A percentile compares a stretch with the other conserved stretches of the same genome.
Conservation (phyloP, 164 flowering plant species). For the Aristolochia californica region DNA sequence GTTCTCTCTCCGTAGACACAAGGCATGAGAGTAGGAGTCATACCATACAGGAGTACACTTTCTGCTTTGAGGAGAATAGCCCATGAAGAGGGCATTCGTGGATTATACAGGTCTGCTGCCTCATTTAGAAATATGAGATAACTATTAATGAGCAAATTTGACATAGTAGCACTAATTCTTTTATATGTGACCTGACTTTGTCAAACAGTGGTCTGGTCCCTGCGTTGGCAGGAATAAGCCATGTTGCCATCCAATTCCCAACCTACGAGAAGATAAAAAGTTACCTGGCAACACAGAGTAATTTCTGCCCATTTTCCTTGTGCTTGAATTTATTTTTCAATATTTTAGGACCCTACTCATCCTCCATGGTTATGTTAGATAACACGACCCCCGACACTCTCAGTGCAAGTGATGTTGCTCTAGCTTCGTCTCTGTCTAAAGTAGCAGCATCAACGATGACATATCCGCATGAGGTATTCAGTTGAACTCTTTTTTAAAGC, state of each 20-base stretch:
- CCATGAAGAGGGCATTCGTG: constrained; percentile 87
- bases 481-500: too few relatives aligned
- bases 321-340: not conserved
- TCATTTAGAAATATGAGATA: not conserved
- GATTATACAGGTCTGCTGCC: constrained; percentile 65
- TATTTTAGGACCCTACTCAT: constrained; percentile 3
- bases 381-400: constrained; percentile 64
- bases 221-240: constrained; percentile 92
- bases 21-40: constrained; percentile 68
- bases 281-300: constrained; percentile 71
- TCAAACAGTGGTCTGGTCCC: constrained; percentile 88
- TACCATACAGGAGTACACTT: constrained; percentile 66
- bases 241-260: constrained; percentile 97
- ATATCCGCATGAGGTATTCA: constrained; percentile 93
- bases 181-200: constrained; percentile 5
- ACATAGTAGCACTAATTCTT: constrained; percentile 1
- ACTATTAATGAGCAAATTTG: too few relatives aligned
- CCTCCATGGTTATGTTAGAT: constrained; percentile 27
- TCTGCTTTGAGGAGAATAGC: constrained; percentile 89
- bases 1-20: constrained; percentile 82
- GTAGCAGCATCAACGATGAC: constrained; percentile 92
- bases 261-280: constrained; percentile 79
- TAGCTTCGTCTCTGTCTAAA: constrained; percentile 93
- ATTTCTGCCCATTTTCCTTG: not conserved
- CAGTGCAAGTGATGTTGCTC: constrained; percentile 75